These are phyloP conservation scores for Pseudogymnoascus sp. DNA, from an alignment of 2,329 filamentous ascomycete genomes.

Conservation along the genomic window DNA sequence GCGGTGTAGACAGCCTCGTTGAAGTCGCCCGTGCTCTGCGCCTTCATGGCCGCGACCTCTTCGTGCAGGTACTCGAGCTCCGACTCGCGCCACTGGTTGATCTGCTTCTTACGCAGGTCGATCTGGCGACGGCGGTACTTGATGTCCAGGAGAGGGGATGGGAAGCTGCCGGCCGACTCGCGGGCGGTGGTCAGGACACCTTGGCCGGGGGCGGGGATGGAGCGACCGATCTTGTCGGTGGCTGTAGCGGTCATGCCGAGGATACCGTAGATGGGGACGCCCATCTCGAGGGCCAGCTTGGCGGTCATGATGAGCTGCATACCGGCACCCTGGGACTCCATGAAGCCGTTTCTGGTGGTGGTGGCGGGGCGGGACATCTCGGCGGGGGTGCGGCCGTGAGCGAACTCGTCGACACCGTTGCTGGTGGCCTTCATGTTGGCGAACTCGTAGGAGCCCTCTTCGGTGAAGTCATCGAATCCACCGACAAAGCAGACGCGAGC, in stretches of 20 bases:
- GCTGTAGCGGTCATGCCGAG: slow-evolving; percentile 90
- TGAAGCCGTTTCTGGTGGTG: slow-evolving; percentile 94
- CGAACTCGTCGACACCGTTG: slow-evolving; percentile 94
- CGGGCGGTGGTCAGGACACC: slow-evolving; percentile 94
- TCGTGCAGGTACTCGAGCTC: slow-evolving; percentile 90
- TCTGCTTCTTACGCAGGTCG: slow-evolving; percentile 85
- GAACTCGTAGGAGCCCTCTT: slow-evolving; percentile 98
- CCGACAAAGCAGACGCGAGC: slow-evolving; percentile 95
- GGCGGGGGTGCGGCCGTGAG: slow-evolving; percentile 84
- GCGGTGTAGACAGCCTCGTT: slow-evolving; percentile 78
- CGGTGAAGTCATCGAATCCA: slow-evolving; percentile 98
- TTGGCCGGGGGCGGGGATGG: slow-evolving; percentile 90
- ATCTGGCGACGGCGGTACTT: slow-evolving; percentile 95
- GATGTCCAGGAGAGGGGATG: slow-evolving; percentile 91
- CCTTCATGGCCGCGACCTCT: slow-evolving; percentile 85
- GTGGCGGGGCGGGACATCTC: slow-evolving; percentile 98
- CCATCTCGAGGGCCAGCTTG: slow-evolving; percentile 93
- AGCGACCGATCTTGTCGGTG: slow-evolving; percentile 98
- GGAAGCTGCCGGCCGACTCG: slow-evolving; percentile 84
- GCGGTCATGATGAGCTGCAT: slow-evolving; percentile 98
- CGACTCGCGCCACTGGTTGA: slow-evolving; percentile 93
- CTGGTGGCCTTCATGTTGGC: slow-evolving; percentile 99
- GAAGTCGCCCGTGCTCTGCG: slow-evolving; percentile 62
- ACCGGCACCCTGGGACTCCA: slow-evolving; percentile 98
- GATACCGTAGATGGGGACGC: slow-evolving; percentile 93